Base-by-base conservation (phyloP, 495 filamentous ascomycete species). In the Tuber indicum region DNA sequence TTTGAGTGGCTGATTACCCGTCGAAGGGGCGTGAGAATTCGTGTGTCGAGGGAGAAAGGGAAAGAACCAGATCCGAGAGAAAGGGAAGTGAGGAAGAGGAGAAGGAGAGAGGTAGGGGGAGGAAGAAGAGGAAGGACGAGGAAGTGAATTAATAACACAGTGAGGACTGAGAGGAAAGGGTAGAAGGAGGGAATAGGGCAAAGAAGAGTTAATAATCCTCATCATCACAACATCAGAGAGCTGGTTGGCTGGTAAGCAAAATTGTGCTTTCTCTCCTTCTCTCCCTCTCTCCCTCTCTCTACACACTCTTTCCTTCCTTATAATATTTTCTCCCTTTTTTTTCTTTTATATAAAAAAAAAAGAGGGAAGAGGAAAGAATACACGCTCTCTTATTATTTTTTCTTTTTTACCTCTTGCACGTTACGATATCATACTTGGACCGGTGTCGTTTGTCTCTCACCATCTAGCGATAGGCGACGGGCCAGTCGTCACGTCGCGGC, bases 151-250 rank as follows among this genome's bases (percentile, higher is more conserved):
- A 32, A 14, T 32, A 16, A n/a, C 39, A 32, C n/a, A 62, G n/a
- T 62, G 58, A 62, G 58, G 58, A n/a, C n/a, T 16, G n/a, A 62
- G n/a, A 62, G 58, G n/a, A 62, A 62, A 62, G 52, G n/a, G n/a
- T 9, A 26, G 52, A 62, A 62, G 52, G 52, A 14, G 10, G 49
- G 58, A 32, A 62, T 32, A 62, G 4, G 58, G 58, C 58, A 62
- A 62, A 62, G 58, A 62, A 62, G 58, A 62, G 58, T 26, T 62
- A 32, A 62, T 62, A 62, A 62, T 62, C 58, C 58, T 32, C 58
- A 62, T 32, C 58, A 62, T 62, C 58, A 62, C 26, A 62, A 32
- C 52, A 62, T 12, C 10, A 62, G n/a, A 62, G 58, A 62, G 58
- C 26, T 62, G 26, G 58, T 62, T 62, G 58, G 58, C 58, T 14